Base-by-base conservation (phyloP, 1,139 yeast genomes). In the Zygosaccharomyces sapae region DNA sequence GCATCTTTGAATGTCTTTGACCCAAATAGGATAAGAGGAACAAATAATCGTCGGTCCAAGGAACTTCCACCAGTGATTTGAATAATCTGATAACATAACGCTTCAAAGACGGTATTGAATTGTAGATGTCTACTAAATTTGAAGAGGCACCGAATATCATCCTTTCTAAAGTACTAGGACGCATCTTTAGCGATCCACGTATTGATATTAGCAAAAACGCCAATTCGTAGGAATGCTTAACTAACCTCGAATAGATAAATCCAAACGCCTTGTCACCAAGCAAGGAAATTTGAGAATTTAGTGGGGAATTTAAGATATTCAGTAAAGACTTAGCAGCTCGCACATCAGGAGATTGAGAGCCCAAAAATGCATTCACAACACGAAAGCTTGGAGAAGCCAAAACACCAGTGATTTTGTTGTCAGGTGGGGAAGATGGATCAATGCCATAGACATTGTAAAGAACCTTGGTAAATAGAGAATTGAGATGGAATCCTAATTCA, bases 21-120 rank as follows among this genome's bases (percentile, higher is more conserved):
- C 95, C 95, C 45, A 90, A 69, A 62, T 87, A 89, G 0, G 97
- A 86, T 37, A 90, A 70, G 46, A 92, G 69, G 1, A 96, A 87
- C 2, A 96, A 95, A 33, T 80, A 78, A 22, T 76, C 75, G 5
- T 70, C 69, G 3, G 72, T 71, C 85, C 92, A 83, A 8, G 71
- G 68, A 0, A 83, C 86, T 29, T 73, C 72, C 0, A 88, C 81
- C 41, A 89, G 67, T 2, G 80, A 72, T 2, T 85, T 77, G 34
- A 89, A 69, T 33, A 88, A 66, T 40, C 76, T 77, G 35, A 87
- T 67, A 1, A 86, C 72, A 13, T 71, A 70, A 30, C 70, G 68
- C 51, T 87, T 77, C 45, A 82, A 69, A 0, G 69, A 58, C 9
- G 73, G 72, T 40, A 74, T 70, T 22, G 71, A 70, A 4, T 80